Conservation (phyloP, 1,139 yeast species). For the Wickerhamomyces sp. region DNA sequence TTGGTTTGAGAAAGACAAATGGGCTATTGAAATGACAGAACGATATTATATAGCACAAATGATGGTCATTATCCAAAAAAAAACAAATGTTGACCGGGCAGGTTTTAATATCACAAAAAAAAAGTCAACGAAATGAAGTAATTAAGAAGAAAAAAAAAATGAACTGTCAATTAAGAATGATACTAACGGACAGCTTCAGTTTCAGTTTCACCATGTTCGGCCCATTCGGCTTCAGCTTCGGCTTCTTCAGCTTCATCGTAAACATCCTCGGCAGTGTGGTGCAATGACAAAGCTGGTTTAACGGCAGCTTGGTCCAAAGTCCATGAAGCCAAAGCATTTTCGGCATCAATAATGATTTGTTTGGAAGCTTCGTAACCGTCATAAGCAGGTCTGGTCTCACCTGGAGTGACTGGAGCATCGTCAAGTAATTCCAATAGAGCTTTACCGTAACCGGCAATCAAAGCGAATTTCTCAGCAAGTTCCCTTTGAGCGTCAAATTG, state of each 20-base stretch:
- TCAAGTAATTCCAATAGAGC: conserved; percentile 78
- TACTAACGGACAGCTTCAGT: conserved; percentile 13
- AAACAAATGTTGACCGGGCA: no score
- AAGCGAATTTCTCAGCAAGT: conserved; percentile 77
- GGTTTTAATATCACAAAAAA: no score
- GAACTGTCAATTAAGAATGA: no score
- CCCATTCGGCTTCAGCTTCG: conserved; percentile 30
- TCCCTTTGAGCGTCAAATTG: conserved; percentile 82
- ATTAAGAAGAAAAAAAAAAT: no score
- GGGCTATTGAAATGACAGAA: no score
- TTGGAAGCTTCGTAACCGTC: conserved; percentile 86
- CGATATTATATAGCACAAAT: no score
- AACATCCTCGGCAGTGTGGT: conserved; percentile 62
- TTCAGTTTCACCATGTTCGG: conserved; percentile 25
- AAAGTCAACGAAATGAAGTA: no score
- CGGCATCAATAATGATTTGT: conserved; percentile 82
- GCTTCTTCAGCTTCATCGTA: conserved; percentile 42
- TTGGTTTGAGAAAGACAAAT: no score
- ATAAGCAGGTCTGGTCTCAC: conserved; percentile 85
- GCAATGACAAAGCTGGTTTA: conserved; percentile 74
- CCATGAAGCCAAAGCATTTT: conserved; percentile 79
- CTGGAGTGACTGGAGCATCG: conserved; percentile 84
- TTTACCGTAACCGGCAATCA: conserved; percentile 87
- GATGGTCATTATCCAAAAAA: no score
- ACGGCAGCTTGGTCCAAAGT: conserved; percentile 77